Percentiles rank a stretch among this genome's conserved stretches.
Evolutionary conservation across 192 early-diverging fungal genomes (phyloP).

Genomic region (Coemansia sp.): DNA sequence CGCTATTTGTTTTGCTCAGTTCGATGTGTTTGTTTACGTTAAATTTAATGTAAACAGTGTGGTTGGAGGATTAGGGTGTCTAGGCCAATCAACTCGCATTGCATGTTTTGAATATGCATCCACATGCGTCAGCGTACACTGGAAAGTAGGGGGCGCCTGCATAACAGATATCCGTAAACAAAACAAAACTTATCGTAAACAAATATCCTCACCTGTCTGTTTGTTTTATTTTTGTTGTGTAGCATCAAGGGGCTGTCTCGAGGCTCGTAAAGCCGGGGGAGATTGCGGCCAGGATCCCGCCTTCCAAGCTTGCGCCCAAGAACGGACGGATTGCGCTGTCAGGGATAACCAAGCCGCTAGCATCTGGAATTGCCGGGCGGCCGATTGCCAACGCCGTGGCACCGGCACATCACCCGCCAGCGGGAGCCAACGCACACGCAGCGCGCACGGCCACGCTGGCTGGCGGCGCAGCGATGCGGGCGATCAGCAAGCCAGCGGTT

Average conservation of each 20-base stretch:
- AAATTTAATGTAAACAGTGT: background rate
- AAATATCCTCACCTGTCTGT: background rate
- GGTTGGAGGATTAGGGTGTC: too few relatives aligned
- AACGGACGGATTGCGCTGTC: slow-evolving; percentile 9
- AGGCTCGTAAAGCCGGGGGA: slow-evolving; percentile 37
- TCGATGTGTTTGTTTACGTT: slow-evolving; percentile 10
- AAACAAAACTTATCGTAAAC: slow-evolving; percentile 1
- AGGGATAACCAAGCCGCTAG: slow-evolving; percentile 13
- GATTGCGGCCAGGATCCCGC: slow-evolving; percentile 12
- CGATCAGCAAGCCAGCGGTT: slow-evolving; percentile 40
- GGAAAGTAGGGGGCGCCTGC: too few relatives aligned
- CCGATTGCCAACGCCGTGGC: background rate
- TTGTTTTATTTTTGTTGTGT: background rate
- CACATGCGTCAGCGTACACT: background rate
- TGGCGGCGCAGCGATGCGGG: slow-evolving; percentile 6
- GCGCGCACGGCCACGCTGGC: background rate
- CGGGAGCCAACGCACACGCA: background rate
- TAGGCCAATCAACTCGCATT: background rate
- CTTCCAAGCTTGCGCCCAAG: background rate
- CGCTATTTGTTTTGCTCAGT: too few relatives aligned
- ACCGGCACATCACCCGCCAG: slow-evolving; percentile 5
- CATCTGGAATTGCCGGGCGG: background rate
- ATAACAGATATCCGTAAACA: background rate
- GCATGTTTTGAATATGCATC: background rate
- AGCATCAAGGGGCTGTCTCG: slow-evolving; percentile 7